Evolutionary conservation across 2,329 filamentous ascomycete species (phyloP).

Genomic region (Penicillium sp.): DNA sequence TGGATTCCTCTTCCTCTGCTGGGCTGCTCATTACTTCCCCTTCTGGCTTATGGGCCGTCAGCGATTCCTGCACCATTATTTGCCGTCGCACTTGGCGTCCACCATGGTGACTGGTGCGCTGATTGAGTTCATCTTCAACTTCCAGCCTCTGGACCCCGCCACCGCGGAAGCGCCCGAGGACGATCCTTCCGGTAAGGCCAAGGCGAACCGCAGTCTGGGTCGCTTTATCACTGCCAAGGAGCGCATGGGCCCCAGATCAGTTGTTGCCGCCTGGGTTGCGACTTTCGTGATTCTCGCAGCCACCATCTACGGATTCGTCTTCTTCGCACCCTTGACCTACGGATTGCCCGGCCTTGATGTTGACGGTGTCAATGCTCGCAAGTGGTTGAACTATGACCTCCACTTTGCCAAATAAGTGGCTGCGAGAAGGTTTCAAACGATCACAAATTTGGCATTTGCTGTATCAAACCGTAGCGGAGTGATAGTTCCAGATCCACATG

Average conservation of each 20-base stretch:
- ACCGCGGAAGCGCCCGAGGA: slow-evolving; percentile 46
- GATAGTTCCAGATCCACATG: no score
- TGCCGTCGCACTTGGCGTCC: slow-evolving; percentile 88
- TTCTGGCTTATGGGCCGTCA: slow-evolving; percentile 98
- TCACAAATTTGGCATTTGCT: no score
- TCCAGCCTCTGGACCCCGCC: slow-evolving; percentile 56
- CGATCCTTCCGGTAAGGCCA: slow-evolving; percentile 36
- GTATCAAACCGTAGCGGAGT: no score
- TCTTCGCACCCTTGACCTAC: slow-evolving; percentile 92
- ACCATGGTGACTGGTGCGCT: slow-evolving; percentile 83
- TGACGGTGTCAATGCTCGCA: slow-evolving; percentile 70
- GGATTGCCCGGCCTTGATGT: slow-evolving; percentile 83
- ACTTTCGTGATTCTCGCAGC: slow-evolving; percentile 61
- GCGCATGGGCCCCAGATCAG: slow-evolving; percentile 70
- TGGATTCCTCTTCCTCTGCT: slow-evolving; percentile 97
- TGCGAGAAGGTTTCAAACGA: no score
- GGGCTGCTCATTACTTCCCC: slow-evolving; percentile 94
- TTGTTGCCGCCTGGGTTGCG: slow-evolving; percentile 74
- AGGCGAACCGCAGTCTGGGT: slow-evolving; percentile 33
- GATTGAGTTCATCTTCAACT: slow-evolving; percentile 92
- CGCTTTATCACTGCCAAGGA: slow-evolving; percentile 73
- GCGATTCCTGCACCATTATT: slow-evolving; percentile 95
- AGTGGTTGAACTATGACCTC: slow-evolving; percentile 95
- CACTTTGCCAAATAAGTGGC: slow-evolving; percentile 86
- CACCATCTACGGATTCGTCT: slow-evolving; percentile 75